phyloP scores from a whole-genome alignment of 1,284 basidiomycete species.

The Cystobasidiaceae sp. region DNA sequence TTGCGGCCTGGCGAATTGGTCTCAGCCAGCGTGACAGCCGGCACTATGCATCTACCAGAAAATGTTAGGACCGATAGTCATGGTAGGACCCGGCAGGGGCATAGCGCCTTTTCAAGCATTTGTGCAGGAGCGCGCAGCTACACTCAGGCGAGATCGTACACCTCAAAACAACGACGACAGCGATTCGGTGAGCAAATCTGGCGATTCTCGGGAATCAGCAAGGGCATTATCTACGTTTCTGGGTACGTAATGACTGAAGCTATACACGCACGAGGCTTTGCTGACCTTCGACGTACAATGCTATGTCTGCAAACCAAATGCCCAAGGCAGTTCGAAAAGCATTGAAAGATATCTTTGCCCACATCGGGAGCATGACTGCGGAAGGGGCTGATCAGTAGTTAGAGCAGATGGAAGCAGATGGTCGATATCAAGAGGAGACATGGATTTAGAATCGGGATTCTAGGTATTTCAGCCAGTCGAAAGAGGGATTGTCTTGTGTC shows the following conservation, averaged over 20 bases:
- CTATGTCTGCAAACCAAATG: conserved; percentile 93
- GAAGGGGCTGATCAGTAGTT: conserved; percentile 64
- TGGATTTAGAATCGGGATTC: conserved; percentile 61
- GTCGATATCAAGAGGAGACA: conserved; percentile 76
- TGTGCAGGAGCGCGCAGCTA: conserved; percentile 61
- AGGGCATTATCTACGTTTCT: conserved; percentile 71
- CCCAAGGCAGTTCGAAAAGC: conserved; percentile 75
- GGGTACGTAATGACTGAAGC: conserved; percentile 59
- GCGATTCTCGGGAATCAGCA: conserved; percentile 56
- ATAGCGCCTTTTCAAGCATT: conserved; percentile 86
- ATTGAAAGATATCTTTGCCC: conserved; percentile 57
- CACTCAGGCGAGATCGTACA: no score
- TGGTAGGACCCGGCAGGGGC: conserved; percentile 90
- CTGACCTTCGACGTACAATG: no score
- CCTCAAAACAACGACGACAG: conserved; percentile 50
- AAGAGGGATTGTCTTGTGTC: no score
- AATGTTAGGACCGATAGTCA: conserved; percentile 64
- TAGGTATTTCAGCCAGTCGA: no score
- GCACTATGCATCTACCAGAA: conserved; percentile 62
- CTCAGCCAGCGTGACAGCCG: conserved; percentile 62
- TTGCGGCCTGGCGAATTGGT: conserved; percentile 54
- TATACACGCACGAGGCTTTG: no score
- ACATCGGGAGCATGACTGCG: conserved; percentile 55
- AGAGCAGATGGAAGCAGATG: conserved; percentile 63
- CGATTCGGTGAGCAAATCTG: conserved; percentile 65